These are phyloP conservation scores for Gossypium bickii DNA, from an alignment of 345 rosid species.

Conservation along the genomic window DNA sequence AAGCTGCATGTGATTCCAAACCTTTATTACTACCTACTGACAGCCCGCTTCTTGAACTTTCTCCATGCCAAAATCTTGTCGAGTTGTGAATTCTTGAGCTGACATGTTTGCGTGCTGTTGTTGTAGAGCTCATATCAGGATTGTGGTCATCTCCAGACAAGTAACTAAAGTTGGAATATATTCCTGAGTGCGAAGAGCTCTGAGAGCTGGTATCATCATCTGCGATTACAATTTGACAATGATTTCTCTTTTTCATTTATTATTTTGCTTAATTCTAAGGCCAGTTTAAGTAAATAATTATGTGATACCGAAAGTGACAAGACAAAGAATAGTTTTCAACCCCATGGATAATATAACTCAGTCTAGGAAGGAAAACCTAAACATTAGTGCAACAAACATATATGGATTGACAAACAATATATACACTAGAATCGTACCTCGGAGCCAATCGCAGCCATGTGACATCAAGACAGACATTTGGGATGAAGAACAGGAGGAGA, in stretches of 20 bases:
- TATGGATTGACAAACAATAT: background rate
- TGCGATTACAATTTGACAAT: conserved; percentile 31
- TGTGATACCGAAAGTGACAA: too few relatives aligned
- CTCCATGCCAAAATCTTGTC: conserved; percentile 46
- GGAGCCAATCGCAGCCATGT: conserved; percentile 32
- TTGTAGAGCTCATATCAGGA: conserved; percentile 24
- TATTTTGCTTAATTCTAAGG: too few relatives aligned
- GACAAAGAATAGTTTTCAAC: too few relatives aligned
- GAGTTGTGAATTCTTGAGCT: conserved; percentile 30
- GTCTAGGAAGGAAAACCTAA: background rate
- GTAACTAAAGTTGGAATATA: conserved; percentile 54
- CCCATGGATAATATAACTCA: background rate
- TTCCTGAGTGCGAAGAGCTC: conserved; percentile 58
- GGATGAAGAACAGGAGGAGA: conserved; percentile 55
- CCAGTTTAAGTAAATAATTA: too few relatives aligned
- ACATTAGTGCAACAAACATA: background rate
- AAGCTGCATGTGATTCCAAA: conserved; percentile 33
- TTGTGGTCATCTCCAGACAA: conserved; percentile 40
- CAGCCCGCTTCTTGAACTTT: conserved; percentile 32
- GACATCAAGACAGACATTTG: conserved; percentile 40
- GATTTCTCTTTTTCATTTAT: too few relatives aligned
- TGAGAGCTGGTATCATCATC: conserved; percentile 71
- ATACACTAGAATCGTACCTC: conserved; percentile 35
- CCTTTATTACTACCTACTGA: conserved; percentile 19
- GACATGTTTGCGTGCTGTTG: conserved; percentile 22